These are phyloP conservation scores for Eremothecium cymbalariae DNA, from an alignment of 1,139 yeast species.

Conservation along the genomic window DNA sequence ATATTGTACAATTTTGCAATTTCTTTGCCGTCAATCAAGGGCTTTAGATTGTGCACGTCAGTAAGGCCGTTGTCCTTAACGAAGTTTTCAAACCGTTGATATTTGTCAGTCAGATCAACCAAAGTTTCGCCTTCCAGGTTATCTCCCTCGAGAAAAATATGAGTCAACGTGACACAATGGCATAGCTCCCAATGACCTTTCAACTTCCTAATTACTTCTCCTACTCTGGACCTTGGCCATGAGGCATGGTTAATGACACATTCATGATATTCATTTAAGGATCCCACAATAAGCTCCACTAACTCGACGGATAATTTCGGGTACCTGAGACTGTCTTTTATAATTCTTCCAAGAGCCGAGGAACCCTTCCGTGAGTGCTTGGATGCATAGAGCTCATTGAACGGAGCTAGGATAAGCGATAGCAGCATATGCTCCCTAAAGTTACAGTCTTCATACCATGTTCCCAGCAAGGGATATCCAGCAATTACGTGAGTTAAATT, in stretches of 20 bases:
- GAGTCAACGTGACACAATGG: constrained; percentile 24
- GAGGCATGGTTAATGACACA: constrained; percentile 20
- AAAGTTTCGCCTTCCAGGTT: not conserved
- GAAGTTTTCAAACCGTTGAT: constrained; percentile 33
- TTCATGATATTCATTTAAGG: constrained; percentile 25
- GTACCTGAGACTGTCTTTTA: constrained; percentile 65
- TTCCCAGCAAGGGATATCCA: not conserved
- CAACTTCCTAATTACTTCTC: constrained; percentile 48
- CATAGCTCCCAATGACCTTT: constrained; percentile 47
- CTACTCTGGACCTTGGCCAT: constrained; percentile 49
- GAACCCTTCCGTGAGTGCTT: constrained; percentile 12
- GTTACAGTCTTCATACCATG: not conserved
- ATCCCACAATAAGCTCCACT: constrained; percentile 38
- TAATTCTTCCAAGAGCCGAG: constrained; percentile 33
- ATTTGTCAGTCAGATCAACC: constrained; percentile 17
- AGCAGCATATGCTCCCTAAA: constrained; percentile 6
- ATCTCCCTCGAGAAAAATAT: constrained; percentile 13
- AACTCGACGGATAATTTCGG: constrained; percentile 50
- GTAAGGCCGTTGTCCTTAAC: constrained; percentile 32
- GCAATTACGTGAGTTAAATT: not conserved
- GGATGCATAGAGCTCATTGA: constrained; percentile 9
- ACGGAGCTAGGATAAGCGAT: constrained; percentile 20
- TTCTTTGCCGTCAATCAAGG: constrained; percentile 63
- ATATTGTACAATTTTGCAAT: constrained; percentile 42
- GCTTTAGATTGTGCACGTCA: constrained; percentile 41